phyloP scores from a whole-genome alignment of 2,329 filamentous ascomycete species.

The Aspergillus sp. region DNA sequence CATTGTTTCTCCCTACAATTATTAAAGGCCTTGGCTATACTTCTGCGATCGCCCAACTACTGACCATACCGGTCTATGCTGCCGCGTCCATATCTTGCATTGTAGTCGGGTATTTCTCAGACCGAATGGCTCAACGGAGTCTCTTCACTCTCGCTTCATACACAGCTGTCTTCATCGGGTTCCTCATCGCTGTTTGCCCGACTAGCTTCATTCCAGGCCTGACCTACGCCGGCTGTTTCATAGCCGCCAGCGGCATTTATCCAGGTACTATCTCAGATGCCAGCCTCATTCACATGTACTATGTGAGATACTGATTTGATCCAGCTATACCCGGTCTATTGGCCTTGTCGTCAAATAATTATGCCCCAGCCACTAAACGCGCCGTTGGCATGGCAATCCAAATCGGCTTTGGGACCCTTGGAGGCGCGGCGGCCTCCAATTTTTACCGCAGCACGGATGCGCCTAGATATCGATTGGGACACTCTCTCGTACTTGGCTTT shows the following conservation, averaged over 20 bases:
- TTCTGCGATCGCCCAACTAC: neutral
- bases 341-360: neutral
- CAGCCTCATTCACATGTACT: too few species aligned
- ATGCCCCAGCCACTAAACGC: neutral
- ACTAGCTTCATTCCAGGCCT: too few species aligned
- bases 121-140: too few species aligned
- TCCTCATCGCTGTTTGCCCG: too few species aligned
- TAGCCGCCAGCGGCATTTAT: too few species aligned
- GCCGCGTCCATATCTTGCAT: too few species aligned
- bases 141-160: too few species aligned
- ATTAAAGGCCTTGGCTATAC: neutral
- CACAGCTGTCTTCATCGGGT: too few species aligned
- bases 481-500: constrained; percentile 11
- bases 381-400: neutral
- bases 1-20: neutral
- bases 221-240: too few species aligned
- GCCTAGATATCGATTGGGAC: constrained; percentile 12
- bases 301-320: too few species aligned
- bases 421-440: constrained; percentile 8
- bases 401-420: neutral
- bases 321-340: neutral
- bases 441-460: constrained; percentile 12
- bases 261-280: too few species aligned
- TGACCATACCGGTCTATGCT: neutral
- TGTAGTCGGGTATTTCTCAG: too few species aligned